Evolutionary conservation across 352 stramenopile genomes (phyloP).

Genomic region (Pseudoperonospora humuli): DNA sequence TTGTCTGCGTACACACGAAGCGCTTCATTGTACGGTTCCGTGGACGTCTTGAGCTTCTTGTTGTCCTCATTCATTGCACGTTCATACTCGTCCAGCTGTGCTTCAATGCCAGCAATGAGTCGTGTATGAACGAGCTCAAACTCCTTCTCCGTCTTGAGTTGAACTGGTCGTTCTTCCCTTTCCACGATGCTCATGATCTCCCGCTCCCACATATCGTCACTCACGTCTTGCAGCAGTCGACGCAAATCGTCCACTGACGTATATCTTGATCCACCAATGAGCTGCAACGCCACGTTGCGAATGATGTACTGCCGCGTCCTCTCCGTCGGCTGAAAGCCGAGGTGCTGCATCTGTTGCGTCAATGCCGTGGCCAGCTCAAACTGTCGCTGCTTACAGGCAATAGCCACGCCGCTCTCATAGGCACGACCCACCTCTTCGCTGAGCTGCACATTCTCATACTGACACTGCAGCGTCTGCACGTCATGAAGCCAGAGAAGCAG

Average conservation of each 20-base stretch:
- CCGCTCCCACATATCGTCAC: conserved; percentile 33
- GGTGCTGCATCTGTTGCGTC: conserved; percentile 37
- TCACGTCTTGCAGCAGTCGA: conserved; percentile 20
- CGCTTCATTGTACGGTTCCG: conserved; percentile 52
- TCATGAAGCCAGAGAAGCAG: conserved; percentile 30
- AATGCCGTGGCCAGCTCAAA: conserved; percentile 38
- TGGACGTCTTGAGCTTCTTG: conserved; percentile 13
- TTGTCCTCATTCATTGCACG: neutral
- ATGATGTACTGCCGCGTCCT: conserved; percentile 45
- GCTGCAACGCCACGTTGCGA: conserved; percentile 44
- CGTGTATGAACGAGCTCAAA: conserved; percentile 36
- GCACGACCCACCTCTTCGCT: conserved; percentile 28
- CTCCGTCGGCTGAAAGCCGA: conserved; percentile 26
- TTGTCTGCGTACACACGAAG: conserved; percentile 53
- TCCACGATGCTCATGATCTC: conserved; percentile 49
- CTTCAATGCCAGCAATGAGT: conserved; percentile 35
- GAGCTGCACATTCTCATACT: conserved; percentile 9
- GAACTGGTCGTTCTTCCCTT: conserved; percentile 42
- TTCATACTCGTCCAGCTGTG: conserved; percentile 47
- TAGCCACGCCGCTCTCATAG: conserved; percentile 62
- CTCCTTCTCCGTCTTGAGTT: conserved; percentile 51
- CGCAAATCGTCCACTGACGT: conserved; percentile 32
- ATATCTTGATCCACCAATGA: conserved; percentile 16
- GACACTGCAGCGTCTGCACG: conserved; percentile 20
- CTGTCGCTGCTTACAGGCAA: conserved; percentile 65